These are phyloP conservation scores for Populus hybrid DNA, from an alignment of 441 rosid genomes.

Conservation along the genomic window DNA sequence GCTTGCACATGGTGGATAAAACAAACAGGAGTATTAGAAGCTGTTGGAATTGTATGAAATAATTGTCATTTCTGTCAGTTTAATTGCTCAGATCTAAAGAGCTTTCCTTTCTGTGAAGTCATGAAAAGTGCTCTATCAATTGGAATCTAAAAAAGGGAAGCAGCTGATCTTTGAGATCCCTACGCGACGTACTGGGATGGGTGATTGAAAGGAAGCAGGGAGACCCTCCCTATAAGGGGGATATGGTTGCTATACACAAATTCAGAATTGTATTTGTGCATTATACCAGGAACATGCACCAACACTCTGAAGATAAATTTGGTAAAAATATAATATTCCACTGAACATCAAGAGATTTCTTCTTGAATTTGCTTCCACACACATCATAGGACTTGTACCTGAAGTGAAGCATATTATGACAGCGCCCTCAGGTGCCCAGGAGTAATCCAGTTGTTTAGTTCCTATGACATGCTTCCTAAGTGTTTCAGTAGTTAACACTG, in stretches of 20 bases:
- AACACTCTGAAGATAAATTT: background rate
- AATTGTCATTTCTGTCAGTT: background rate
- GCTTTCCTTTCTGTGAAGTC: background rate
- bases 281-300: background rate
- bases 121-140: background rate
- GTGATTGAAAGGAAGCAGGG: background rate
- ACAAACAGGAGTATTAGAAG: background rate
- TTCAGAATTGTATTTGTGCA: background rate
- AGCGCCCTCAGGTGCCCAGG: conserved; percentile 73
- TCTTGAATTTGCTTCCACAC: background rate
- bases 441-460: conserved; percentile 27
- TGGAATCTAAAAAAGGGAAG: background rate
- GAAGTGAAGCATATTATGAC: conserved; percentile 84
- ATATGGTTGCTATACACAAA: background rate
- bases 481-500: conserved; percentile 50
- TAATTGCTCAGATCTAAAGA: background rate
- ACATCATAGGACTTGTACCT: conserved; percentile 35
- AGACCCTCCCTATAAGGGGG: background rate
- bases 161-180: background rate
- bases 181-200: background rate
- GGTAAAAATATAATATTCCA: background rate
- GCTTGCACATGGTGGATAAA: background rate
- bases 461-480: conserved; percentile 24
- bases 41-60: background rate
- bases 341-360: background rate